These are phyloP conservation scores for Phytophthora pistaciae DNA, from an alignment of 352 stramenopile genomes.

Conservation along the genomic window DNA sequence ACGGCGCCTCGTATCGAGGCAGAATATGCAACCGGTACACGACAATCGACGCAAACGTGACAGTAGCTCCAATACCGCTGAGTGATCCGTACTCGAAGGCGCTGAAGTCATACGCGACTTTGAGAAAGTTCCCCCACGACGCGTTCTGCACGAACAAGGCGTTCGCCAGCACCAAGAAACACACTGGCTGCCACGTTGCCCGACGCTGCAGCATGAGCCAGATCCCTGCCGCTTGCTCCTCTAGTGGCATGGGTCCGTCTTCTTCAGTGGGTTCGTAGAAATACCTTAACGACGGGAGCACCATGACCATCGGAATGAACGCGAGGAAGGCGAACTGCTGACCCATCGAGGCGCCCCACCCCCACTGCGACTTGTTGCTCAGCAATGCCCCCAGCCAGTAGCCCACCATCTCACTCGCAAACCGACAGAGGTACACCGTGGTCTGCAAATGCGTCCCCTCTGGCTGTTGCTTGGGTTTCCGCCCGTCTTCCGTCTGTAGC, in stretches of 20 bases:
- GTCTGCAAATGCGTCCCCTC: slow-evolving; percentile 61
- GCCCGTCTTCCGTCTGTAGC: slow-evolving; percentile 23
- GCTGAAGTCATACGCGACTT: slow-evolving; percentile 73
- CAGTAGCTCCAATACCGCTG: slow-evolving; percentile 67
- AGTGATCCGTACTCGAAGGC: slow-evolving; percentile 85
- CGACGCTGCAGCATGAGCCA: slow-evolving; percentile 73
- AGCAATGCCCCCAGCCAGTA: slow-evolving; percentile 75
- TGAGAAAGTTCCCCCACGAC: slow-evolving; percentile 85
- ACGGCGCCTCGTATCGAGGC: slow-evolving; percentile 47
- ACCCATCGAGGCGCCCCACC: slow-evolving; percentile 63
- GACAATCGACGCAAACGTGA: slow-evolving; percentile 70
- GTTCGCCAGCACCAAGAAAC: slow-evolving; percentile 75
- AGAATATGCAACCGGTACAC: slow-evolving; percentile 68
- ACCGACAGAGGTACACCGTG: slow-evolving; percentile 82
- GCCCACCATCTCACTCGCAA: slow-evolving; percentile 80
- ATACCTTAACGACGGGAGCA: slow-evolving; percentile 62
- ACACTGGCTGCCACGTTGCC: slow-evolving; percentile 81
- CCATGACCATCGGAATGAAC: slow-evolving; percentile 61
- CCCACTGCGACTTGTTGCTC: slow-evolving; percentile 67
- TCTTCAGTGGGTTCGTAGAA: slow-evolving; percentile 61
- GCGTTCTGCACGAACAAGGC: slow-evolving; percentile 76
- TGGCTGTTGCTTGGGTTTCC: slow-evolving; percentile 37
- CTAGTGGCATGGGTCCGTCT: slow-evolving; percentile 34
- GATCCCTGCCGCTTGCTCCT: slow-evolving; percentile 50
- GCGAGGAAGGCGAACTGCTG: slow-evolving; percentile 74